Base-by-base conservation (phyloP, 805 yeast species). In the Hagleromyces aurorensis region DNA sequence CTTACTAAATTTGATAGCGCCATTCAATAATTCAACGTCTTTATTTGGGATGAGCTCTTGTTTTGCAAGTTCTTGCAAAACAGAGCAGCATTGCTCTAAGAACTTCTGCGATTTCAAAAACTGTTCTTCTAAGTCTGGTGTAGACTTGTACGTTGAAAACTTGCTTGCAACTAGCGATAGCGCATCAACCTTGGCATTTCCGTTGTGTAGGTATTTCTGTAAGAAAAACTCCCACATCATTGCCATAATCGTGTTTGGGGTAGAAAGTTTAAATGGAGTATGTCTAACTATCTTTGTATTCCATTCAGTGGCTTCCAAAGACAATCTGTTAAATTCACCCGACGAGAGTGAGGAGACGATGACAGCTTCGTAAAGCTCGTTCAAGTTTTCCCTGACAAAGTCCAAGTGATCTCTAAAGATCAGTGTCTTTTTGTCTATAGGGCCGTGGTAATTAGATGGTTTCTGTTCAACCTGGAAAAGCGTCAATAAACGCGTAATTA, bases 361-460 rank as follows among this genome's bases (percentile, higher is more conserved):
- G 29, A 64, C 67, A 26, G 65, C 63, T 41, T 74, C 79, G 16
- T 74, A 50, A n/a, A 76, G 55, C 39, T 74, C 75, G 36, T 72
- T 67, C 16, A 75, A 49, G 23, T 65, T 65, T 13, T 55, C 57
- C 17, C 67, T 67, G 27, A 79, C 52, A 27, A 69, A 69, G 32
- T 73, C 66, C 26, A 79, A 51, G 33, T 74, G 72, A 12, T 85
- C 76, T 47, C 86, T 69, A 51, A 78, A 80, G 24, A 73, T 69
- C 27, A 82, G 61, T 19, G 83, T 60, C 21, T 72, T 68, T 41
- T 78, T 70, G 11, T 84, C 80, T 19, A 84, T 63, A 9, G 85
- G 86, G 2, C 87, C 87, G 25, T 69, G 68, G 56, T 72, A 77
- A 28, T 69, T 71, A 21, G 62, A 62, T 16, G 72, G 72, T 46